phyloP scores from a whole-genome alignment of 2,329 filamentous ascomycete genomes.

The Trichoderma hamatum region DNA sequence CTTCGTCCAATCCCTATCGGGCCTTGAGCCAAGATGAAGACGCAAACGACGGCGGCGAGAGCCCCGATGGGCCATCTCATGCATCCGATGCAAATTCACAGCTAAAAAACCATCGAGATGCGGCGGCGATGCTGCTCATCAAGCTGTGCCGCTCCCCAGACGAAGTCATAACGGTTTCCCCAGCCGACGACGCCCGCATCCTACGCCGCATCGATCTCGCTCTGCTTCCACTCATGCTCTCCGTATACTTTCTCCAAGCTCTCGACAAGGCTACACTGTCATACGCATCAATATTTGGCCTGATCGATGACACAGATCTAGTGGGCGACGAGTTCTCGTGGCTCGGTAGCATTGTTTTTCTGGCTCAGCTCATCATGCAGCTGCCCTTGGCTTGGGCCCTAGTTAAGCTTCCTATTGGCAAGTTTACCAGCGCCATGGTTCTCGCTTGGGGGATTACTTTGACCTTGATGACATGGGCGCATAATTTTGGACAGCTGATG shows the following conservation, averaged over 20 bases:
- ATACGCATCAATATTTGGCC: conserved; percentile 66
- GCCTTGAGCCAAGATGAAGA: conserved; percentile 33
- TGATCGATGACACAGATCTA: conserved; percentile 61
- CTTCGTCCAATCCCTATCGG: conserved; percentile 36
- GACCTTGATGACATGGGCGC: conserved; percentile 55
- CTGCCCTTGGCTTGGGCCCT: conserved; percentile 59
- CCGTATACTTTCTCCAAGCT: conserved; percentile 65
- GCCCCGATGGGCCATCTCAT: background rate
- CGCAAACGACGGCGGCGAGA: conserved; percentile 23
- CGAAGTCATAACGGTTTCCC: conserved; percentile 38
- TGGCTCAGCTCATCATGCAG: conserved; percentile 63
- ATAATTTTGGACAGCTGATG: conserved; percentile 53
- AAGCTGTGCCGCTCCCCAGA: conserved; percentile 43
- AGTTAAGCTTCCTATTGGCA: conserved; percentile 63
- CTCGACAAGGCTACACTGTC: conserved; percentile 65
- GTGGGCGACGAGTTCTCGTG: conserved; percentile 61
- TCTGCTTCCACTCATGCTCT: conserved; percentile 53
- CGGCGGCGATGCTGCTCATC: conserved; percentile 51
- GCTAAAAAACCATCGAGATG: conserved; percentile 41
- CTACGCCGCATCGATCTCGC: conserved; percentile 46
- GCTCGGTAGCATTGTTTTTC: conserved; percentile 63
- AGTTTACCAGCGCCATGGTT: conserved; percentile 61
- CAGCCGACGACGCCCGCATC: conserved; percentile 42
- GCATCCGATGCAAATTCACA: background rate
- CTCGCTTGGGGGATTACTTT: conserved; percentile 58